Conservation (phyloP, 176 grass and related monocot species). For the Luzula sylvatica region DNA sequence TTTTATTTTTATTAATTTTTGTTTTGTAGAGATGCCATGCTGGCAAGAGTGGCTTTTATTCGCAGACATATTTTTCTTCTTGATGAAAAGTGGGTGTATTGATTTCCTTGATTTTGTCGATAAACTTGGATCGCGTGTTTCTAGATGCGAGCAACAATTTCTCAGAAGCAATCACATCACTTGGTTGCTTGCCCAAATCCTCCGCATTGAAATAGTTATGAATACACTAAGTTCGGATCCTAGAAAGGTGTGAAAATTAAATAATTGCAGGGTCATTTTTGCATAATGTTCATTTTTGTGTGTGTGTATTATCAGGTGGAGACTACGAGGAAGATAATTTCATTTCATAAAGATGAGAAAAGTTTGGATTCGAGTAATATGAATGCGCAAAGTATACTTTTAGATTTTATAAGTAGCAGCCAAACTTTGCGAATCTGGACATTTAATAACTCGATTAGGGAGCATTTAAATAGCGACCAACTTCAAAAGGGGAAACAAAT, state of each 20-base stretch:
- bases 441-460: constrained; percentile 84
- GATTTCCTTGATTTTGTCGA: constrained; percentile 98
- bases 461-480: constrained; percentile 85
- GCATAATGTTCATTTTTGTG: no score
- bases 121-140: constrained; percentile 72
- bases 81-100: constrained; percentile 97
- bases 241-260: constrained; percentile 50
- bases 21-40: constrained; percentile 62
- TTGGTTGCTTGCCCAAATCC: constrained; percentile 91
- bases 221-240: constrained; percentile 81
- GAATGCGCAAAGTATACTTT: constrained; percentile 84
- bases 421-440: constrained; percentile 96
- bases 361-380: constrained; percentile 57
- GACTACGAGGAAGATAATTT: constrained; percentile 95
- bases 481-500: constrained; percentile 99
- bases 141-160: constrained; percentile 69
- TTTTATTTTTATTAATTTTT: no score
- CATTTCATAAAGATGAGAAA: constrained; percentile 99
- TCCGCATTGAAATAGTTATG: constrained; percentile 87
- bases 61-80: constrained; percentile 96
- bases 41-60: constrained; percentile 99
- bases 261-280: constrained; percentile 4
- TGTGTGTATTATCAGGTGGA: no score
- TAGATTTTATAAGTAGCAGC: constrained; percentile 96
- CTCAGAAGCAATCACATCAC: constrained; percentile 92